Base-by-base conservation (phyloP, 2,329 filamentous ascomycete species). In the Paraphoma sp. region DNA sequence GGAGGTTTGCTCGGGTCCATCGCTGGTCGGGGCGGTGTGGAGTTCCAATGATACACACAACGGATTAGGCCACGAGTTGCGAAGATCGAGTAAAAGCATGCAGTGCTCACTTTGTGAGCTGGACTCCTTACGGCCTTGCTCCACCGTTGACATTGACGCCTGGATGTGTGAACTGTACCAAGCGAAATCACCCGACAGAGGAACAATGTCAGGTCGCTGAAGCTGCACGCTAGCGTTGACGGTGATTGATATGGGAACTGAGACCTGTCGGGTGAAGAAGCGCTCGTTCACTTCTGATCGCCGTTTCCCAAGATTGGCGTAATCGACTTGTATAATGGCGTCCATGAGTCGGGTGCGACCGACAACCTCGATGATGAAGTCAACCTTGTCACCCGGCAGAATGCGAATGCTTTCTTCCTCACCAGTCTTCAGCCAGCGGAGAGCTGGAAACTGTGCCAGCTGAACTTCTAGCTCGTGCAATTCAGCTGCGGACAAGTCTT, bases 161-260 rank as follows among this genome's bases (percentile, higher is more conserved):
- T 23, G 23, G 23, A 3, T 23, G 23, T 23, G 33, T 36, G 14
- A 16, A 46, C 17, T 28, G 46, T 42, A 14, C 38, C 16, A 38
- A 0, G 89, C 89, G 50, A 95, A 86, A 47, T 85, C 82, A 10
- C 86, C 85, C 46, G 87, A 86, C 10, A 96, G 83, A 0, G 92
- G 88, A 33, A 95, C 76, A 16, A 96, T 83, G 69, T 97, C 93
- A 62, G 93, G 87, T 38, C 92, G 85, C 33, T 88, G 84, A 9
- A 97, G 81, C 69, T 97, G 92, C 28, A 97, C 83, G 69, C 92
- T 95, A 3, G 93, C 91, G 71, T 97, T 97, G 46, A 98, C 94
- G 5, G 94, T 97, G 14, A 97, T 86, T 0, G 89, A 91, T 54
- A 98, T 80, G 12, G 92, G 90, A 29, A 96, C 82, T 16, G 89